Evolutionary conservation across 2,329 filamentous ascomycete species (phyloP), one percentile per base, ranked within the genome.

Genomic region (Allantophomopsis cytisporea): DNA sequence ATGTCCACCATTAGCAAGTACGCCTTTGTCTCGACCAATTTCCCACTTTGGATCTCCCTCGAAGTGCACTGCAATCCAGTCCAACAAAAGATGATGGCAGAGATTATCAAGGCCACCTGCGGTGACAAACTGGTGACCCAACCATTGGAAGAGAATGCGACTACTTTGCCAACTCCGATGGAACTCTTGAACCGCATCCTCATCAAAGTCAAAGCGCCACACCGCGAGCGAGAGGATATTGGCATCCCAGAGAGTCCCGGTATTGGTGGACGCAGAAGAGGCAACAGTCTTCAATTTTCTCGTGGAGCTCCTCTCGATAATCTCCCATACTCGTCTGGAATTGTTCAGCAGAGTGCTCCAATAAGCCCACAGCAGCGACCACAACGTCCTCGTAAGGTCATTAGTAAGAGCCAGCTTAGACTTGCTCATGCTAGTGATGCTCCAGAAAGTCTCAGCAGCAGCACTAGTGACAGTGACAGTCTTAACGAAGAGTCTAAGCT

Each of bases 1-100:
- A 86, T 98, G 62, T 82, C 80, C 18, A 87, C 88, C 38, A 91
- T 98, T 58, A 85, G 88, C 60, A 88, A 89, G 56, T 95, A 95
- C 56, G 91, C 91, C 2, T 98, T 98, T 54, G 70, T 79, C 47
- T 80, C 81, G 41, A 87, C 84, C n/a, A 74, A 73, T 16, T 95
- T 88, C 50, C 91, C 91, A 1, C 68, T 98, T 13, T 94, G 91
- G 65, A 79, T 98, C 45, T 96, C 91, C 1, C 79, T 98, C 12
- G 91, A 98, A 58, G 88, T 96, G 4, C 91, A 96, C 56, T 96
- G 91, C 69, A 83, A 75, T 49, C 64, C 78, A 2, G 66, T 77
- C 11, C 91, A 96, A 56, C 91, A 98, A 58, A 68, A 75, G 15
- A 72, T 76, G 35, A 96, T 98, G 91, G 83, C 87, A 16, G 76